These are phyloP conservation scores for Vanrija sp. DNA, from an alignment of 1,284 basidiomycete species.

Conservation along the genomic window DNA sequence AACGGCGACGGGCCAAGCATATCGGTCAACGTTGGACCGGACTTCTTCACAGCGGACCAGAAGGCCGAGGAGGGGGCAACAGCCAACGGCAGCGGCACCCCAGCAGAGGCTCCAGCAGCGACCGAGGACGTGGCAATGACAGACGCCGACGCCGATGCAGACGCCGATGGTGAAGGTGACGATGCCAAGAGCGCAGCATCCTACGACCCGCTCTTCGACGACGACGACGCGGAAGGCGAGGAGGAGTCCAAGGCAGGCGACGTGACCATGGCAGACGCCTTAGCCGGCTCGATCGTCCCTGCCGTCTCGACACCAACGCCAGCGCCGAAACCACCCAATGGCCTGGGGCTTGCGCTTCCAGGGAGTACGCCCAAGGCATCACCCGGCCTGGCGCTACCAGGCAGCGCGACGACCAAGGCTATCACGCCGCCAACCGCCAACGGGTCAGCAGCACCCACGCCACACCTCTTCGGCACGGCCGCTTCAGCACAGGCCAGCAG, in stretches of 20 bases:
- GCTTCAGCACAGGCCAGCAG: no score
- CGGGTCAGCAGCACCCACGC: neutral
- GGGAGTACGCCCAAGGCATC: neutral
- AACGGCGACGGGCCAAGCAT: constrained; percentile 47
- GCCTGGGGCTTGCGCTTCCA: constrained; percentile 7
- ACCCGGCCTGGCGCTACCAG: no score
- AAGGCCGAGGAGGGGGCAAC: neutral
- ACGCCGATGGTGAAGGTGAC: constrained; percentile 9
- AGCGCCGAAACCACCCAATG: neutral
- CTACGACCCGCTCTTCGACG: constrained; percentile 40
- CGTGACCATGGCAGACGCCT: neutral
- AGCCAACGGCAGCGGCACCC: constrained; percentile 1
- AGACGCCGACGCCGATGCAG: constrained; percentile 8
- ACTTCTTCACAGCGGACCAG: constrained; percentile 32
- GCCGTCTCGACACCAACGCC: neutral
- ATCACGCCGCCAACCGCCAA: neutral
- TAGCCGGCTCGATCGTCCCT: neutral
- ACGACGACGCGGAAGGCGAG: constrained; percentile 38
- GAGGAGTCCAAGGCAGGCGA: constrained; percentile 8
- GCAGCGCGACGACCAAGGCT: no score
- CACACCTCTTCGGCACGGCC: no score
- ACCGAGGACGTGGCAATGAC: constrained; percentile 20
- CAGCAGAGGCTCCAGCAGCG: neutral
- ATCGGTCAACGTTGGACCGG: constrained; percentile 30
- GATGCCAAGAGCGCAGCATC: constrained; percentile 19